Evolutionary conservation across 78 protist species (phyloP).

Genomic region (Protostelium mycophagum): DNA sequence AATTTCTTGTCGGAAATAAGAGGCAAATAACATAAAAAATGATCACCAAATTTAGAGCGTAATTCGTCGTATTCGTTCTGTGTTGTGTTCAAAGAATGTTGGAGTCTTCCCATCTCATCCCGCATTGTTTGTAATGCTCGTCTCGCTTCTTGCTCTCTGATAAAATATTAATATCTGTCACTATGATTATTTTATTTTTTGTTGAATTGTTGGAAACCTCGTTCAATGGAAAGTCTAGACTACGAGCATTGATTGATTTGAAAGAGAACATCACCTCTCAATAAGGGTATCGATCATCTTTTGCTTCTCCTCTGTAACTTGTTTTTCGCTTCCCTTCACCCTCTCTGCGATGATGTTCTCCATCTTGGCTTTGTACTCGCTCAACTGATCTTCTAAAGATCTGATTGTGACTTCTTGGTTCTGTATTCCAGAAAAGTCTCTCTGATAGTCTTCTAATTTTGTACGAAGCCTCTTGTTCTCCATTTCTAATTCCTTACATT

Average conservation of each 20-base stretch:
- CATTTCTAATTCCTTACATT: conserved; percentile 24
- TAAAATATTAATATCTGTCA: background rate
- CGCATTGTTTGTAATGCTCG: conserved; percentile 10
- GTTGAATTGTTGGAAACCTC: too few relatives aligned
- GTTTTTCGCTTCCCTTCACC: background rate
- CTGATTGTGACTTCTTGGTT: conserved; percentile 65
- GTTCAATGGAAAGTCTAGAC: too few relatives aligned
- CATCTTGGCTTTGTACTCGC: conserved; percentile 19
- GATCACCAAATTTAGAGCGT: background rate
- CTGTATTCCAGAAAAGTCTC: conserved; percentile 57
- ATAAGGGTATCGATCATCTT: background rate
- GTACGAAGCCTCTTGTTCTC: conserved; percentile 41
- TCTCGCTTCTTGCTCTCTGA: conserved; percentile 22
- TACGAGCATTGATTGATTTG: too few relatives aligned
- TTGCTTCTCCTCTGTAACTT: background rate
- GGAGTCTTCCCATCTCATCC: background rate
- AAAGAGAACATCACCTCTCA: background rate
- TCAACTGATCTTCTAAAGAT: conserved; percentile 49
- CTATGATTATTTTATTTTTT: background rate
- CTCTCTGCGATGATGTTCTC: background rate
- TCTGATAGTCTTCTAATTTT: conserved; percentile 26
- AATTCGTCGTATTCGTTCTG: background rate
- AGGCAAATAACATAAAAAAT: too few relatives aligned
- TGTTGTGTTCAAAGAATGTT: background rate
- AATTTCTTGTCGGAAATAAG: too few relatives aligned